Evolutionary conservation across 352 stramenopile species (phyloP), one percentile per base, ranked within the genome.

Genomic region (Globisporangium cylindrosporum): DNA sequence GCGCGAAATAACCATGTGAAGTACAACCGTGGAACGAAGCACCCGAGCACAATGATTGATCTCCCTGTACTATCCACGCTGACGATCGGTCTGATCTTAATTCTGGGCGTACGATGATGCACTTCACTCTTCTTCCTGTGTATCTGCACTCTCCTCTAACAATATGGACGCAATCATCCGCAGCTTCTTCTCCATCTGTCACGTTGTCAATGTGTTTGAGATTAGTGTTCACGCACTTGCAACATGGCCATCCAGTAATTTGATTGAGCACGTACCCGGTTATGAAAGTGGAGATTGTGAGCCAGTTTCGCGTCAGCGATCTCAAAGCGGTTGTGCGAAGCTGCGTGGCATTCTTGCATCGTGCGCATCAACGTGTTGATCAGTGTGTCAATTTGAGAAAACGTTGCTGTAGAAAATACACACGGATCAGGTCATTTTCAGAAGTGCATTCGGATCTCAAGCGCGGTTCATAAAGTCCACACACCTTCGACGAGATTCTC

Each of bases 111-210:
- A 51, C 15, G 43, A 24, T 18, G 3, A 24, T 24, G 18, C 43
- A 51, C 53, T n/a, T 63, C 58, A 63, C 38, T 36, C n/a, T 29
- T 51, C 58, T 63, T 36, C 58, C 34, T 63, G 29, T 15, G 58
- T 36, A 54, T n/a, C 15, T 36, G 27, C 29, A n/a, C 36, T 54
- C 7, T 63, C 58, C 14, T 63, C 58, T 49, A 54, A 32, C n/a
- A 63, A 25, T 38, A 63, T 63, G 14, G 58, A 63, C 36, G 58
- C 58, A 43, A 63, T 54, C 58, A 63, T 54, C 12, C 25, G 36
- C n/a, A 63, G n/a, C 15, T 63, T 63, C 58, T 63, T 63, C 58
- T 63, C 58, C 58, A 63, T 32, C 58, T 63, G 58, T 24, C 58
- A 32, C 9, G 32, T 41, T 63, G 18, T 2, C 24, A 38, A 36